Evolutionary conservation across 1,284 basidiomycete species (phyloP).

Genomic region (Mycena sp.): DNA sequence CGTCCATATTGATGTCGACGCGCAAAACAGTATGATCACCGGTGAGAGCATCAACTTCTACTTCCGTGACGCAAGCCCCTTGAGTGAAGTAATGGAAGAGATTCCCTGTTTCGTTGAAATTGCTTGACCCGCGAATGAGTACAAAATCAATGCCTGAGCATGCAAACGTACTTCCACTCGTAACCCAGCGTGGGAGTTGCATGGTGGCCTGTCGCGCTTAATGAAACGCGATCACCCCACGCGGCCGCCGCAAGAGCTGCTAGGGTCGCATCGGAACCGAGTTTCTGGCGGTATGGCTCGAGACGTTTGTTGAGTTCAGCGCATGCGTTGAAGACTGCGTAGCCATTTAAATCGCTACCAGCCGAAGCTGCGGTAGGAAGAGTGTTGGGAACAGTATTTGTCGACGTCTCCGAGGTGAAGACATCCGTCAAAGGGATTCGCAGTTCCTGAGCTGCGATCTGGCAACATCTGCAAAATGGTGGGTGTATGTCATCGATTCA

Average conservation of each 20-base stretch:
- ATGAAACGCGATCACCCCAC: conserved; percentile 27
- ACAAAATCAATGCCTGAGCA: neutral
- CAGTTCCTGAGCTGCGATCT: conserved; percentile 31
- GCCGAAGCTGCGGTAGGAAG: conserved; percentile 30
- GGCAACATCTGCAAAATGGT: conserved; percentile 24
- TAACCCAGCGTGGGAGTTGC: conserved; percentile 20
- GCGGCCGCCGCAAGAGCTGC: conserved; percentile 28
- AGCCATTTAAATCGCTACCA: conserved; percentile 30
- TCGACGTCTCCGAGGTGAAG: conserved; percentile 28
- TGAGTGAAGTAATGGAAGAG: conserved; percentile 32
- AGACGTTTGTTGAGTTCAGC: conserved; percentile 29
- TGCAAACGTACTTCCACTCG: conserved; percentile 28
- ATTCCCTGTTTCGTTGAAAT: conserved; percentile 29
- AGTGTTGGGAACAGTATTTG: conserved; percentile 26
- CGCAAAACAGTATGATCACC: conserved; percentile 30
- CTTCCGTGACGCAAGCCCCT: conserved; percentile 28
- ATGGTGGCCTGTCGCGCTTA: conserved; percentile 27
- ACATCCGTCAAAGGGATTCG: conserved; percentile 26
- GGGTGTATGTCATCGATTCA: neutral
- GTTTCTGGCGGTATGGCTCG: conserved; percentile 27
- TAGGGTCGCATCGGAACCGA: conserved; percentile 24
- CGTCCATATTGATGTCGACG: conserved; percentile 30
- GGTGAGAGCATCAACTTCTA: conserved; percentile 29
- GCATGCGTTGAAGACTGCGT: conserved; percentile 31
- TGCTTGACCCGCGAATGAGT: conserved; percentile 9